phyloP scores from a whole-genome alignment of 2,329 filamentous ascomycete species.

The Hypoxylon sp. region DNA sequence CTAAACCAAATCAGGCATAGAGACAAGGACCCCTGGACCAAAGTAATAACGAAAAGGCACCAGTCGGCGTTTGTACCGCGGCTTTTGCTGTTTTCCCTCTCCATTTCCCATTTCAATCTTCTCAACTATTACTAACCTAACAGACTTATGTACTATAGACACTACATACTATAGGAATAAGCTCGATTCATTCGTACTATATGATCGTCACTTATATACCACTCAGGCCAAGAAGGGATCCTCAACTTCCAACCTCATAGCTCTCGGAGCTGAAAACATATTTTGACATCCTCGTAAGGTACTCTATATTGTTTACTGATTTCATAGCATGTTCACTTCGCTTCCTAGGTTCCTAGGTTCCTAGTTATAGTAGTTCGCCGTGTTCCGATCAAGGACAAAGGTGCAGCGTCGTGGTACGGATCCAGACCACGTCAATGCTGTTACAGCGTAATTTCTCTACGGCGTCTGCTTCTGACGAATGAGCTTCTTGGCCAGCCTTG shows the following conservation, averaged over 20 bases:
- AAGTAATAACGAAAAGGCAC: not conserved
- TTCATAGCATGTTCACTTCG: too few species aligned
- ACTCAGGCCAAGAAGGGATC: conserved; percentile 23
- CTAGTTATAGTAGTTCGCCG: conserved; percentile 16
- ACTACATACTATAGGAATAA: too few species aligned
- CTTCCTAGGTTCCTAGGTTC: too few species aligned
- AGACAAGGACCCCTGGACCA: conserved; percentile 4
- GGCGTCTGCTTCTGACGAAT: conserved; percentile 28
- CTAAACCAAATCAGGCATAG: conserved; percentile 13
- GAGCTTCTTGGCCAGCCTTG: conserved; percentile 29
- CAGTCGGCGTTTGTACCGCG: conserved; percentile 24
- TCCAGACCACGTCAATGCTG: conserved; percentile 32
- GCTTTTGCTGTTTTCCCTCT: conserved; percentile 7
- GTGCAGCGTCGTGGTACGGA: too few species aligned
- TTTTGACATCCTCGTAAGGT: conserved; percentile 4
- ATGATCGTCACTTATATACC: conserved; percentile 35
- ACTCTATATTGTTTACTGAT: too few species aligned
- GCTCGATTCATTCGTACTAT: conserved; percentile 26
- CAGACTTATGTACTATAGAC: not conserved
- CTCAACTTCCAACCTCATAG: conserved; percentile 18
- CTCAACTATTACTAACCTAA: conserved; percentile 1
- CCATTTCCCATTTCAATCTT: conserved; percentile 2
- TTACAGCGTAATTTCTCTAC: conserved; percentile 35
- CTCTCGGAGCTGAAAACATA: conserved; percentile 28
- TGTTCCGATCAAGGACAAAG: conserved; percentile 2